A percentile compares a stretch with the other conserved stretches of the same genome.
These are phyloP conservation scores for Acidiella bohemica DNA, from an alignment of 495 filamentous ascomycete species.

Conservation along the genomic window DNA sequence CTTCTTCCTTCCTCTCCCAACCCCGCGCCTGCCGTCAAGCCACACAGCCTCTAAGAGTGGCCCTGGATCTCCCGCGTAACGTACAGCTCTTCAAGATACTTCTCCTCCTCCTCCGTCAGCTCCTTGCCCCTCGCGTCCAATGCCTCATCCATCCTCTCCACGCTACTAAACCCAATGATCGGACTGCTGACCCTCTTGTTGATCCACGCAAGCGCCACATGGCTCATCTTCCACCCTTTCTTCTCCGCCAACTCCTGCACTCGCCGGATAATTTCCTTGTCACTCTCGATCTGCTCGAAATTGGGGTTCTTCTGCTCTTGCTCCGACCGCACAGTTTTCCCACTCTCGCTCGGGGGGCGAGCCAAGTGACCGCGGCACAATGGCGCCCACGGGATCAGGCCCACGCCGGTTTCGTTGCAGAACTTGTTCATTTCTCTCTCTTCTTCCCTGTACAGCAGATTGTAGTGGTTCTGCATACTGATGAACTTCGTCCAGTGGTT, in stretches of 20 bases:
- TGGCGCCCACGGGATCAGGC: conserved; percentile 30
- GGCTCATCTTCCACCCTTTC: conserved; percentile 29
- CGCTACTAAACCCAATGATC: conserved; percentile 28
- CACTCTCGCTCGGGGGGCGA: conserved; percentile 20
- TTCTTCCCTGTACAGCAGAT: conserved; percentile 30
- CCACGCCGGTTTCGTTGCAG: conserved; percentile 29
- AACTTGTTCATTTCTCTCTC: conserved; percentile 31
- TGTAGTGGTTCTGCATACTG: conserved; percentile 31
- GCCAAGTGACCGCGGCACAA: conserved; percentile 29
- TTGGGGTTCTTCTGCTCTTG: conserved; percentile 17
- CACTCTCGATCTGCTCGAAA: conserved; percentile 16
- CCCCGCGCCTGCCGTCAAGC: background rate
- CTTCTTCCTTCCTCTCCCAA: background rate
- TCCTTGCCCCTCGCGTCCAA: conserved; percentile 17
- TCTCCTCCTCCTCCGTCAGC: conserved; percentile 24
- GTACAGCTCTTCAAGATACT: conserved; percentile 27
- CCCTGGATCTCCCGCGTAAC: conserved; percentile 16
- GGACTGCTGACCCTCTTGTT: conserved; percentile 26
- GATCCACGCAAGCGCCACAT: conserved; percentile 27
- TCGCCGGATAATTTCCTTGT: conserved; percentile 26
- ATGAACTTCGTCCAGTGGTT: conserved; percentile 33
- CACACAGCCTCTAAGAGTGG: conserved; percentile 9
- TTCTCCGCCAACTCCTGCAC: conserved; percentile 31
- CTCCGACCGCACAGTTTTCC: conserved; percentile 21
- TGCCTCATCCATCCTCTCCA: conserved; percentile 24